These are phyloP conservation scores for Orbilia ellipsospora DNA, from an alignment of 2,329 filamentous ascomycete genomes.

Conservation along the genomic window DNA sequence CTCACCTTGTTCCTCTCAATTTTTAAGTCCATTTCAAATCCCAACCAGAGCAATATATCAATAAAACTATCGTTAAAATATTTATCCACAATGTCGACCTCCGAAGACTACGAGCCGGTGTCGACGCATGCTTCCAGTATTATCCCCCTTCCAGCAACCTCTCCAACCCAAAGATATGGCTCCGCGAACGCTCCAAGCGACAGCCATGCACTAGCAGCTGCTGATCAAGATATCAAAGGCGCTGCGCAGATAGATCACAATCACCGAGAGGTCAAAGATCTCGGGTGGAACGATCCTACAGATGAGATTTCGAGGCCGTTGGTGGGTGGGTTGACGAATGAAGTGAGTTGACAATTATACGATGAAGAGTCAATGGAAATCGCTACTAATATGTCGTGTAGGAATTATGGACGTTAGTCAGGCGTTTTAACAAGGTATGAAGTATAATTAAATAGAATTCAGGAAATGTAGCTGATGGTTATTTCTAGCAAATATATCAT, in stretches of 20 bases:
- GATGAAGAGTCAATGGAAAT: background rate
- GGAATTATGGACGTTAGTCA: conserved; percentile 72
- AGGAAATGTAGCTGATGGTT: conserved; percentile 63
- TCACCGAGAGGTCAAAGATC: conserved; percentile 65
- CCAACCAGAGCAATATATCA: background rate
- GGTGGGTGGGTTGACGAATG: conserved; percentile 72
- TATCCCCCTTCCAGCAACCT: conserved; percentile 51
- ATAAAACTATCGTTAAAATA: background rate
- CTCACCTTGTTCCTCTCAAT: no score
- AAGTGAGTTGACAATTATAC: conserved; percentile 17
- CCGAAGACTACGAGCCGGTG: conserved; percentile 44
- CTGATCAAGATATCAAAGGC: conserved; percentile 61
- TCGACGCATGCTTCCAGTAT: conserved; percentile 55
- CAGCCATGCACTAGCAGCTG: conserved; percentile 63
- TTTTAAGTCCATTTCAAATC: no score
- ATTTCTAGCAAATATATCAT: conserved; percentile 75
- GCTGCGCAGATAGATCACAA: conserved; percentile 64
- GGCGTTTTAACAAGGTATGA: conserved; percentile 73
- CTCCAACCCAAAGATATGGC: conserved; percentile 39
- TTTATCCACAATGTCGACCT: conserved; percentile 24
- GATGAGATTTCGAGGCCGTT: conserved; percentile 67
- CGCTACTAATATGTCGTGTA: conserved; percentile 59
- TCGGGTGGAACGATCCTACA: conserved; percentile 70
- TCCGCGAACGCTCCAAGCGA: conserved; percentile 61
- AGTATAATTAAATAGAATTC: background rate